Evolutionary conservation across 148 eudicot species (phyloP).

Genomic region (Limonium bicolor): DNA sequence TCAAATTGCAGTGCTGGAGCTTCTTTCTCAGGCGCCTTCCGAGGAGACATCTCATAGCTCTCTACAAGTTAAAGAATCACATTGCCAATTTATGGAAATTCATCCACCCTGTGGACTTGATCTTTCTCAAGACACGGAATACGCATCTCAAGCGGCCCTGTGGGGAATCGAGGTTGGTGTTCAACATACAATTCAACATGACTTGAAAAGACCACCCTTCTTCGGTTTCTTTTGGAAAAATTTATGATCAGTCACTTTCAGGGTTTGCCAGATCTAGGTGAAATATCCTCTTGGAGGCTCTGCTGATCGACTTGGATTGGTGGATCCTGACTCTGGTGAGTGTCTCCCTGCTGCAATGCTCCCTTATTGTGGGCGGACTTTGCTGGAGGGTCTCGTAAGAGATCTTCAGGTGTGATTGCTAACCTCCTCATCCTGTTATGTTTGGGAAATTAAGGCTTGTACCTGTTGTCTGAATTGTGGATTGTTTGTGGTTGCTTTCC

Average conservation of each 20-base stretch:
- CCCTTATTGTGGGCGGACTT: constrained; percentile 82
- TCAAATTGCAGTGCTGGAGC: constrained; percentile 65
- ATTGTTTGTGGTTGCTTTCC: background rate
- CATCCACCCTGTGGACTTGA: constrained; percentile 82
- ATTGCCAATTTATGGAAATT: constrained; percentile 49
- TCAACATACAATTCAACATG: background rate
- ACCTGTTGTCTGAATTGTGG: background rate
- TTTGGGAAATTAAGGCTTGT: too few relatives aligned
- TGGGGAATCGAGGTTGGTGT: constrained; percentile 90
- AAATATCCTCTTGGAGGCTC: constrained; percentile 99
- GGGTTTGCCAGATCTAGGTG: constrained; percentile 95
- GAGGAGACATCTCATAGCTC: constrained; percentile 26
- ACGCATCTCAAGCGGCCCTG: constrained; percentile 92
- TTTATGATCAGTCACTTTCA: constrained; percentile 23
- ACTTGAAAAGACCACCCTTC: too few relatives aligned
- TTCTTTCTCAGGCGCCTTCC: constrained; percentile 51
- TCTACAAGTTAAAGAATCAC: constrained; percentile 30
- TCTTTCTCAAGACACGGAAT: constrained; percentile 68
- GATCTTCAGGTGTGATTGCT: constrained; percentile 72
- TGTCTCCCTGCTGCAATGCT: constrained; percentile 99
- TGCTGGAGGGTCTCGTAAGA: constrained; percentile 92
- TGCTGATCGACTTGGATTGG: constrained; percentile 96
- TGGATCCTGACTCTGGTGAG: constrained; percentile 78
- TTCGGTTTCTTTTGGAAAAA: constrained; percentile 6
- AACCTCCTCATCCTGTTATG: background rate